Base-by-base conservation (phyloP, 148 eudicot genomes). In the Arbutus unedo region DNA sequence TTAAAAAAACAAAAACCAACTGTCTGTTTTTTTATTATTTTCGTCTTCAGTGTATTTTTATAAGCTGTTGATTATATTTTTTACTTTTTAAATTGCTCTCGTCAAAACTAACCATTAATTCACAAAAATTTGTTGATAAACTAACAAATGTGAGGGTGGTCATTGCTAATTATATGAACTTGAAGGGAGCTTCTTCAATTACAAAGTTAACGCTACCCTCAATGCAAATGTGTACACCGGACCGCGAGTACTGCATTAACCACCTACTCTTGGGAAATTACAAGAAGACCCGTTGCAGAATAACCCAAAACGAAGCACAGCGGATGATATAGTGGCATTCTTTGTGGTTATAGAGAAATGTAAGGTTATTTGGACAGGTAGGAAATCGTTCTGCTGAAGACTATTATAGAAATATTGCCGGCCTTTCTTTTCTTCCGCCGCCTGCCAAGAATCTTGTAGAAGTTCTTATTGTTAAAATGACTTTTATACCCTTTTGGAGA, bases 361-460 rank as follows among this genome's bases (percentile, higher is more conserved):
- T 0, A 13, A n/a, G 73, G 71, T 11, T 5, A 59, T 60, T 60
- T n/a, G 4, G 6, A 18, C 19, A 10, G 50, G 9, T 45, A 21
- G 23, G 5, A 64, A 64, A 64, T 64, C 70, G 43, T 64, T 41
- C 70, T 62, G 31, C 21, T 21, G 57, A 79, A 31, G 38, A 31
- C 38, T 31, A 31, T 31, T 31, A 31, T 31, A 31, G 38, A 31
- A 31, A 31, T 31, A 31, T 31, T 1, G 38, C 56, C 47, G 14
- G 54, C 19, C 51, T 38, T 64, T 71, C 81, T 19, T 43, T 64
- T 64, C 56, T 43, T 62, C 44, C 73, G 56, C 81, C 73, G 81
- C 81, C 81, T 49, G 81, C 73, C 51, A 21, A 44, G n/a, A 79
- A 79, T 49, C 2, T 59, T 19, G 6, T 2, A 18, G 2, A 59